A percentile compares a stretch with the other conserved stretches of the same genome.
Evolutionary conservation across 257 asterid species (phyloP).

Genomic region (Solanum gracilifrons): DNA sequence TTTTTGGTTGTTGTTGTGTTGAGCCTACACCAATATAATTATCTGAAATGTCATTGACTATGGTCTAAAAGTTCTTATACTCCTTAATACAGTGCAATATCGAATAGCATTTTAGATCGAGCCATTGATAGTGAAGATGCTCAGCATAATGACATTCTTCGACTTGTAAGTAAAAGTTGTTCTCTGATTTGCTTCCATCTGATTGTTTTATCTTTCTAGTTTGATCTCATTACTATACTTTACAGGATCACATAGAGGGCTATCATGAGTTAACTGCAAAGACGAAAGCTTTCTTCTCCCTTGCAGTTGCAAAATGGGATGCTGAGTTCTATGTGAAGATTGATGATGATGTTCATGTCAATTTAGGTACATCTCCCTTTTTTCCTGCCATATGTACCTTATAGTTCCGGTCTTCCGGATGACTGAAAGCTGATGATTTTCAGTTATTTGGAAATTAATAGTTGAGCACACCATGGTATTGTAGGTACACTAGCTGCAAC

Average conservation of each 20-base stretch:
- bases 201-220: not conserved
- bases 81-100: conserved; percentile 39
- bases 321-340: conserved; percentile 71
- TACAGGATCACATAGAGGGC: conserved; percentile 70
- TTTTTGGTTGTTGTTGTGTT: not conserved
- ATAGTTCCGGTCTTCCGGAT: not conserved
- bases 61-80: not conserved
- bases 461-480: not conserved
- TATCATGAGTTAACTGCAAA: conserved; percentile 76
- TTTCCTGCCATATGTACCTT: not conserved
- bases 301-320: conserved; percentile 64
- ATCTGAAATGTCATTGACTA: not conserved
- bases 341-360: conserved; percentile 84
- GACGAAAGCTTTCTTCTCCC: conserved; percentile 66
- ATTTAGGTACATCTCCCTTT: conserved; percentile 34
- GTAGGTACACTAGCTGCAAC: conserved; percentile 55
- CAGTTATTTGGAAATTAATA: not conserved
- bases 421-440: not conserved
- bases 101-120: conserved; percentile 63
- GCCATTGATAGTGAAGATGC: conserved; percentile 58
- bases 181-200: not conserved
- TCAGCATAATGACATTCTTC: conserved; percentile 56
- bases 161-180: conserved; percentile 35
- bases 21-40: not conserved
- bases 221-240: not conserved